Base-by-base conservation (phyloP, 768 basidiomycete genomes). In the Rhodotorula taiwanensis region DNA sequence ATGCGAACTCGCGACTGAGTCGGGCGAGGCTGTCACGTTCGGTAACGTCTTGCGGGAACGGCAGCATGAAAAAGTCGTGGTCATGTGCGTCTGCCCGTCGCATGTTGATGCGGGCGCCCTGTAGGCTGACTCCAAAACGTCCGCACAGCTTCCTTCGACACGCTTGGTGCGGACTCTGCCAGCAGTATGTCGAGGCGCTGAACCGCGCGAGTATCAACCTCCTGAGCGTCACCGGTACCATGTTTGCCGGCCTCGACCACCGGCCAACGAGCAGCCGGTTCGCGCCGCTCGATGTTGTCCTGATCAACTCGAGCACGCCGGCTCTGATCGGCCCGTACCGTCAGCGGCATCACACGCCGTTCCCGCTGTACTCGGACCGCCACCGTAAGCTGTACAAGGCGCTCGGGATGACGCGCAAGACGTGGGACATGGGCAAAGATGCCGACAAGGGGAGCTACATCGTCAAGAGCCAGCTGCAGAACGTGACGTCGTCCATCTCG, bases 351-450 rank as follows among this genome's bases (percentile, higher is more conserved):
- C 80, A 79, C 30, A 81, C 83, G 57, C 83, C 84, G 0, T 88
- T 87, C 75, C 77, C 80, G 31, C 77, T 94, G 70, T 94, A 88
- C 75, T 86, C 87, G 14, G 89, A 91, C 72, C 88, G 89, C 2
- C 78, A 82, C 1, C 76, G 85, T 28, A 79, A 77, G 2, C 77
- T 94, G 28, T 86, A 95, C 76, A 77, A 78, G 23, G 81, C 84
- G 2, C 78, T 97, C 1, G 89, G 91, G 1, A 90, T 93, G 85
- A 83, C 80, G 5, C 72, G 79, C 30, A 79, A 78, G 52, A 78
- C 79, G 4, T 71, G 73, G 7, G 80, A 84, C 59, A 75, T 78
- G 8, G 81, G 81, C 16, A 74, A 75, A 6, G 80, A 81, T 49
- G 72, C 73, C 4, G 80, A 80, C 39, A 80, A 79, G 56, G 82